These are phyloP conservation scores for Xylaria venustula DNA, from an alignment of 495 filamentous ascomycete species.

Conservation along the genomic window DNA sequence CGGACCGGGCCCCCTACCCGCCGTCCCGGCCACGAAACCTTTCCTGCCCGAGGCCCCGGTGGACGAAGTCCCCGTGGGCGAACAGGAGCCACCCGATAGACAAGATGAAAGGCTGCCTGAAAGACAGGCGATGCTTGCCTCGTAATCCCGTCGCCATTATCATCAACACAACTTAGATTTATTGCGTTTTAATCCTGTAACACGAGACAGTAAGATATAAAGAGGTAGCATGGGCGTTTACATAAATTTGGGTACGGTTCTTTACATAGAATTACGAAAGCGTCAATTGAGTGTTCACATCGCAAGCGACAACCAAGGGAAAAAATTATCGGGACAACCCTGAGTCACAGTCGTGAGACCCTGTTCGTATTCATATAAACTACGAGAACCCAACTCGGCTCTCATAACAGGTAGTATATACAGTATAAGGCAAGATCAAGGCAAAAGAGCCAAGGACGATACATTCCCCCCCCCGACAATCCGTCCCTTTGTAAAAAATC, in stretches of 20 bases:
- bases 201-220: slow-evolving; percentile 2
- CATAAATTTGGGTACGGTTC: slow-evolving; percentile 2
- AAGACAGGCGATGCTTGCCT: slow-evolving; percentile 49
- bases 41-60: slow-evolving; percentile 16
- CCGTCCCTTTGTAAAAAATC: neutral
- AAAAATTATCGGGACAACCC: neutral
- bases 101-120: slow-evolving; percentile 36
- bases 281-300: neutral
- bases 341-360: neutral
- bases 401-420: slow-evolving; percentile 1
- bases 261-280: slow-evolving; percentile 3
- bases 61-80: neutral
- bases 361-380: neutral
- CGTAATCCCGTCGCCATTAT: too few species aligned
- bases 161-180: neutral
- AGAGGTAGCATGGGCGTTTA: neutral
- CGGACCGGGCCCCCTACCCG: slow-evolving; percentile 50
- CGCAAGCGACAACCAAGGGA: neutral
- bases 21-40: slow-evolving; percentile 53
- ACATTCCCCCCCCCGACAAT: neutral
- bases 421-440: neutral
- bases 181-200: neutral
- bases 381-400: neutral
- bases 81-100: slow-evolving; percentile 18
- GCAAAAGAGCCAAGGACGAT: neutral